A percentile compares a stretch with the other conserved stretches of the same genome.
These are phyloP conservation scores for Tetradesmus obliquus DNA, from an alignment of 139 green algal genomes.

Conservation along the genomic window DNA sequence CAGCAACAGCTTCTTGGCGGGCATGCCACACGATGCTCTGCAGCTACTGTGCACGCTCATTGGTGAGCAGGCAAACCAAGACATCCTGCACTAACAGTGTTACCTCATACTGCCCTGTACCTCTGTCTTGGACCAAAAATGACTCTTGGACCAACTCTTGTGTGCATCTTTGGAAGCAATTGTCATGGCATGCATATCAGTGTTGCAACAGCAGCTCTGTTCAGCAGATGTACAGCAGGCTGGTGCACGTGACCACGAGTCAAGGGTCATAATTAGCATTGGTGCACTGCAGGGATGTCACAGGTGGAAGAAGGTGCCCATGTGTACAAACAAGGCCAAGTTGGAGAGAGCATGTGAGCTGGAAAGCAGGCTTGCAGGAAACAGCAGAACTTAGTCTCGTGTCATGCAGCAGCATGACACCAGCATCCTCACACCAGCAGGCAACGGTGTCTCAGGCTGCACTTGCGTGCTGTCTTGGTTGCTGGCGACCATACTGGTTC, in stretches of 20 bases:
- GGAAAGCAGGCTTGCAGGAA: neutral
- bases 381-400: neutral
- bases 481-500: neutral
- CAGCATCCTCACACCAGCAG: neutral
- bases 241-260: neutral
- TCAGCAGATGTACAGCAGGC: neutral
- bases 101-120: neutral
- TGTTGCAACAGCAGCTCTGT: neutral
- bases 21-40: neutral
- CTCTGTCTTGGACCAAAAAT: too few relatives aligned
- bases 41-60: neutral
- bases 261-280: neutral
- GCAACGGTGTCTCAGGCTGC: neutral
- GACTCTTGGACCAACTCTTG: too few relatives aligned
- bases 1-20: neutral
- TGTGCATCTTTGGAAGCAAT: too few relatives aligned
- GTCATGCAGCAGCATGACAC: neutral
- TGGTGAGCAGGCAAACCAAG: neutral
- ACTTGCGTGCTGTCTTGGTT: neutral
- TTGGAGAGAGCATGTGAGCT: slow-evolving; percentile 41
- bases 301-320: neutral
- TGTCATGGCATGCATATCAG: neutral
- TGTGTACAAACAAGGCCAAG: slow-evolving; percentile 30
- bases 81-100: too few relatives aligned
- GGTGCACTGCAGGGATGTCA: neutral